A percentile compares a stretch with the other conserved stretches of the same genome.
These are phyloP conservation scores for Pseudoneurospora amorphoporcata DNA, from an alignment of 495 filamentous ascomycete species.

Conservation along the genomic window DNA sequence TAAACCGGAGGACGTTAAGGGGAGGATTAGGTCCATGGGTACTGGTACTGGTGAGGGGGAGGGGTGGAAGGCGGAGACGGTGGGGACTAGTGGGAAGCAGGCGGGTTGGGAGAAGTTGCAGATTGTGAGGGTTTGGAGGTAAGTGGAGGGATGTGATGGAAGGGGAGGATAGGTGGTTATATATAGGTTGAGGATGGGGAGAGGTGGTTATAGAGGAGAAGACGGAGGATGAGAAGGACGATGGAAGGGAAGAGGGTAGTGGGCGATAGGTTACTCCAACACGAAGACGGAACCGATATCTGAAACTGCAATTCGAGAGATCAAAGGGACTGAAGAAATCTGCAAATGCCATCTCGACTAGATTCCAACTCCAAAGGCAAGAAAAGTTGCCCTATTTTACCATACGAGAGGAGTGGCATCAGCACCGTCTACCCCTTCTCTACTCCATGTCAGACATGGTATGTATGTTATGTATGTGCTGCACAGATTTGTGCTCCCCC, in stretches of 20 bases:
- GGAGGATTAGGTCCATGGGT: conserved; percentile 45
- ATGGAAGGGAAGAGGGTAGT: neutral
- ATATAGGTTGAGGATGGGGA: neutral
- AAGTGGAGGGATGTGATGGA: neutral
- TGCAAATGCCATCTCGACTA: neutral
- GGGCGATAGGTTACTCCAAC: too few species aligned
- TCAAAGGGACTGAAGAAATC: neutral
- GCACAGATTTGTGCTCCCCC: neutral
- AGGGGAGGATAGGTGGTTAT: neutral
- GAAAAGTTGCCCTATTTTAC: neutral
- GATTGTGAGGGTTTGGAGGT: conserved; percentile 68
- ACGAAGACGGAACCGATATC: too few species aligned
- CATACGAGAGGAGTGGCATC: neutral
- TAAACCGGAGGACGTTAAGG: conserved; percentile 63
- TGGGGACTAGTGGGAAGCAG: conserved; percentile 70
- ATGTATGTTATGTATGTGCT: neutral
- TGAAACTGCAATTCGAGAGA: neutral
- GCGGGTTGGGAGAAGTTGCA: conserved; percentile 89
- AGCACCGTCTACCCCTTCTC: neutral
- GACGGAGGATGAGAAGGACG: neutral
- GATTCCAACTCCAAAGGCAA: neutral
- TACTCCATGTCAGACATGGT: neutral
- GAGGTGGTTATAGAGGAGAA: neutral
- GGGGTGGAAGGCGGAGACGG: conserved; percentile 66
- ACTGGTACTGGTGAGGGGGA: conserved; percentile 6